Evolutionary conservation across 169 alveolate genomes (phyloP), one percentile per base, ranked within the genome.

Genomic region (Besnoitia besnoiti): DNA sequence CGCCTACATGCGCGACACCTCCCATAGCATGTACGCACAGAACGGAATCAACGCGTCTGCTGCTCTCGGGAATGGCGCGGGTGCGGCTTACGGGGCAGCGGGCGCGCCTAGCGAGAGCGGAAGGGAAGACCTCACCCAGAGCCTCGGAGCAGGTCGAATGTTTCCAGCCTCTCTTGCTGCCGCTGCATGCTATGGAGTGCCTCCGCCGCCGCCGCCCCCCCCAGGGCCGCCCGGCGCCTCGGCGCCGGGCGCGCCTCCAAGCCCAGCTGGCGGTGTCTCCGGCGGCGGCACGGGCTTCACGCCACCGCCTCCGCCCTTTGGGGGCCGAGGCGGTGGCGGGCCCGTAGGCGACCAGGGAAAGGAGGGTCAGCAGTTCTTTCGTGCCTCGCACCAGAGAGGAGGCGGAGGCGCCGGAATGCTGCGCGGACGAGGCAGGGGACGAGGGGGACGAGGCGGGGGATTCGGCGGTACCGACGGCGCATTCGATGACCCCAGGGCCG

Each of bases 291-390:
- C 24, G 67, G 67, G 67, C 3, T 55, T 55, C 67, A 55, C 67
- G 33, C 67, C 67, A n/a, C 67, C 67, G 12, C 67, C 67, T 3
- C 67, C 67, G 12, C 67, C 67, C 12, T n/a, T n/a, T 21, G 27
- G 82, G 39, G 82, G 82, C 16, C 40, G 82, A 73, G 44, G 82
- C n/a, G 47, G 46, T 27, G 82, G 82, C 14, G 82, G 14, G 82
- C 39, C 82, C 44, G 67, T 16, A 51, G 67, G 67, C n/a, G 14
- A 14, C 24, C 67, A 24, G 67, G 82, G 67, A 16, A 55, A 55
- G 67, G 82, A 73, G 46, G 82, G 46, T 19, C 47, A 73, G n/a
- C 47, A 73, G 44, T n/a, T 73, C 67, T 73, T 73, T 73, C 44
- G 24, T 55, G 7, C 67, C 67, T 55, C 67, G n/a, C n/a, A 55